Evolutionary conservation across 179 eudicot species (phyloP), one percentile per base, ranked within the genome.

Genomic region (Corrigiola litoralis): DNA sequence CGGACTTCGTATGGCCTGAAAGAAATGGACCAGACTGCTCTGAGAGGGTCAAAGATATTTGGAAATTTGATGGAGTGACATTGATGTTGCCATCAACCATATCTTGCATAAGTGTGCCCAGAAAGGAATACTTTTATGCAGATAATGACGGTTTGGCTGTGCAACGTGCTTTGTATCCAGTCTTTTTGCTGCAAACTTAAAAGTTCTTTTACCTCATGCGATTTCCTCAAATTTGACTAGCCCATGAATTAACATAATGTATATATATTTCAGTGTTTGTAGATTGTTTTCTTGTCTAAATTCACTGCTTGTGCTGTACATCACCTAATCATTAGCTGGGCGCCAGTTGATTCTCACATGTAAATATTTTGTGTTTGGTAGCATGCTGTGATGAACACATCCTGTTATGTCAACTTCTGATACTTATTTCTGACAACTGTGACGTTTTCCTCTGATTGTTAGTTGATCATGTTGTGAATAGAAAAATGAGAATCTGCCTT

Each of bases 81-180:
- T 52, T 77, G 36, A 29, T 61, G 33, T 45, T 80, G 80, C 64
- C 73, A 24, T 87, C 95, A 47, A 71, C 73, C 67, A 69, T 92
- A 67, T 82, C 98, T 62, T 80, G 80, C 54, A 80, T 92, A 65
- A 83, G 77, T 73, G 68, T 48, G 53, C 75, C 68, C 17, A 74
- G 78, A 70, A 79, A 76, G 67, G 68, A 57, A 50, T 45, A 52
- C 41, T 28, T 32, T 47, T 38, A 33, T 45, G 51, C 61, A 58
- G 77, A 65, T 53, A 67, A 57, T 62, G 75, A 68, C 34, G 71
- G 68, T 72, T 27, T 77, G 60, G 34, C 75, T 23, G 61, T 34
- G 33, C 77, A 78, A 51, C 76, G 58, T 81, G 78, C 81, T 55
- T 40, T 92, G 98, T 92, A 92, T 92, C 98, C 98, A 21, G 61